Evolutionary conservation across 1,284 basidiomycete genomes (phyloP).

Genomic region (Neotropicomus parvogracilis): DNA sequence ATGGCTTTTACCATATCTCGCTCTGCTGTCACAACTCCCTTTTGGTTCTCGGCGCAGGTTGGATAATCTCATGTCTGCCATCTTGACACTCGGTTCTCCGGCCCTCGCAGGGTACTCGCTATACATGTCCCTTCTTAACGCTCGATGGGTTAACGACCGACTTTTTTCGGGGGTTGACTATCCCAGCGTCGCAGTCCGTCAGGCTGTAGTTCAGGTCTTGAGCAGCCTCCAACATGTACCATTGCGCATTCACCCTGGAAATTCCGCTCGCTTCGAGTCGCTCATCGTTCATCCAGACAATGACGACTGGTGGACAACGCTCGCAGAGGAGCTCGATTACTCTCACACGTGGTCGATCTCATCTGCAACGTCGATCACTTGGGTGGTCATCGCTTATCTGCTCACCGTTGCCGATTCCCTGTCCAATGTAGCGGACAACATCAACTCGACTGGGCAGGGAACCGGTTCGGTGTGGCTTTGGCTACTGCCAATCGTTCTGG

Average conservation of each 20-base stretch:
- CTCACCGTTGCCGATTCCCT: conserved; percentile 42
- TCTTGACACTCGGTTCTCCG: conserved; percentile 35
- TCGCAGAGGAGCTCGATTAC: conserved; percentile 27
- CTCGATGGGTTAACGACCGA: conserved; percentile 25
- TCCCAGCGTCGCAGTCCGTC: conserved; percentile 14
- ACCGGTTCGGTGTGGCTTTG: conserved; percentile 41
- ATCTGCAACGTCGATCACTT: conserved; percentile 37
- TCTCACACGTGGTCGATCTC: conserved; percentile 40
- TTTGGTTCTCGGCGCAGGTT: conserved; percentile 32
- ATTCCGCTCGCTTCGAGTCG: conserved; percentile 26
- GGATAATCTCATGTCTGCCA: conserved; percentile 32
- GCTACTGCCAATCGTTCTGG: conserved; percentile 40
- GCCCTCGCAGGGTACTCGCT: conserved; percentile 34
- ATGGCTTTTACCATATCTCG: conserved; percentile 46
- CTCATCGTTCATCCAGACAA: conserved; percentile 34
- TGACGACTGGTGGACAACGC: conserved; percentile 30
- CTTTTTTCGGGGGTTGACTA: conserved; percentile 24
- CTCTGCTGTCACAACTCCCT: conserved; percentile 42
- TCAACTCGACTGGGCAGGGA: conserved; percentile 35
- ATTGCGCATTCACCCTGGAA: conserved; percentile 24
- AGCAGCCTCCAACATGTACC: conserved; percentile 32
- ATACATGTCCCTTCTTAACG: conserved; percentile 32
- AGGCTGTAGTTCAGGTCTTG: conserved; percentile 23
- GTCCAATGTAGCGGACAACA: conserved; percentile 18
- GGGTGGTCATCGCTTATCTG: conserved; percentile 43